Evolutionary conservation across 1,284 basidiomycete genomes (phyloP).

Genomic region (Cerrena zonata): DNA sequence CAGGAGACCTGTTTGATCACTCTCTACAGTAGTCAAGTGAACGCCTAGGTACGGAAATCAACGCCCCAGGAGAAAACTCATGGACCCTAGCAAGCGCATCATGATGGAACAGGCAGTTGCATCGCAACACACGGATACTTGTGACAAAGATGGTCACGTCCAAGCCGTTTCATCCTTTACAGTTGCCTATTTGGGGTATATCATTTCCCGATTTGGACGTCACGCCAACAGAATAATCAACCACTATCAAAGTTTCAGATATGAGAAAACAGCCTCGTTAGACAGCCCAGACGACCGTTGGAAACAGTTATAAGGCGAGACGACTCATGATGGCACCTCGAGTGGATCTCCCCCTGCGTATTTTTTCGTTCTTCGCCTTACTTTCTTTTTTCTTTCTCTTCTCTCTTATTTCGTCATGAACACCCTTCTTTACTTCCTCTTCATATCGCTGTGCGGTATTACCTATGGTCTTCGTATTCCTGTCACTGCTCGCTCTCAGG

Average conservation of each 20-base stretch:
- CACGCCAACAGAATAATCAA: background rate
- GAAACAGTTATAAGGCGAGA: background rate
- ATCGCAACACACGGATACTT: background rate
- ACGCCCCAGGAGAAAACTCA: too few relatives aligned
- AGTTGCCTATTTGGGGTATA: background rate
- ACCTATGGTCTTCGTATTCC: conserved; percentile 18
- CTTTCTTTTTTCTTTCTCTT: conserved; percentile 7
- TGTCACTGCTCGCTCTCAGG: conserved; percentile 4
- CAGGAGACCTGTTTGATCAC: too few relatives aligned
- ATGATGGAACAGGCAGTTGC: background rate
- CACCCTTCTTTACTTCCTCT: conserved; percentile 16
- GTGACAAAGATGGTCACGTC: background rate
- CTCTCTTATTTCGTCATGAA: conserved; percentile 20
- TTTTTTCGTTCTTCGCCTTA: conserved; percentile 9
- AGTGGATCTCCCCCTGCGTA: conserved; percentile 13
- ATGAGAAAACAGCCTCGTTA: background rate
- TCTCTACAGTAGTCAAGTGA: too few relatives aligned
- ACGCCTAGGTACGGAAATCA: too few relatives aligned
- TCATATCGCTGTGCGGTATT: conserved; percentile 26
- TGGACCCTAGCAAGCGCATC: background rate
- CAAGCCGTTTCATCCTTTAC: background rate
- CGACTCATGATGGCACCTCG: background rate
- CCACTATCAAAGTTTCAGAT: too few relatives aligned
- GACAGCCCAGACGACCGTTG: background rate
- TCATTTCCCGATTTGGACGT: background rate